Conservation (phyloP, 2,329 filamentous ascomycete species). For the Fusarium tricinctum region DNA sequence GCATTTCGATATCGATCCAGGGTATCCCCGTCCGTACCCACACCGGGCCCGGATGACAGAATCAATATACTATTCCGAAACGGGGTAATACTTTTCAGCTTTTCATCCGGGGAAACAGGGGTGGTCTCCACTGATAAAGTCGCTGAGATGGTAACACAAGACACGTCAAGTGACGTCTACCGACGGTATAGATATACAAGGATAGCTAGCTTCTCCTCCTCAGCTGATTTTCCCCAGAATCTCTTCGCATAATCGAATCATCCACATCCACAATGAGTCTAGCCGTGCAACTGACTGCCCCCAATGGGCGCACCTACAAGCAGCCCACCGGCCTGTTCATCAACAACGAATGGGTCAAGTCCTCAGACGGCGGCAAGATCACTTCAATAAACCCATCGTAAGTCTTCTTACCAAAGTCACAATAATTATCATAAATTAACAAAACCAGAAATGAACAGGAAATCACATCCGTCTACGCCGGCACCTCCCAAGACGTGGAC, state of each 20-base stretch:
- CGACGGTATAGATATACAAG: constrained; percentile 32
- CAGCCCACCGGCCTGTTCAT: constrained; percentile 81
- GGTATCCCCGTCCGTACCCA: neutral
- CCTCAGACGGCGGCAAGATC: constrained; percentile 68
- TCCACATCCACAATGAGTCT: constrained; percentile 36
- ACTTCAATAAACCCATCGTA: constrained; percentile 70
- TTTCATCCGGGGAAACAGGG: neutral
- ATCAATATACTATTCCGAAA: constrained; percentile 9
- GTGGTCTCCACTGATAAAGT: neutral
- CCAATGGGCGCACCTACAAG: constrained; percentile 75
- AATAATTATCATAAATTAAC: neutral
- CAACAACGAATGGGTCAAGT: constrained; percentile 80
- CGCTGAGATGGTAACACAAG: neutral
- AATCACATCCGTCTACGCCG: constrained; percentile 54
- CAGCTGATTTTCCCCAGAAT: constrained; percentile 10
- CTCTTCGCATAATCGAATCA: neutral
- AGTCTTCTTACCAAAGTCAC: neutral
- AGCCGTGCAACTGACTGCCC: constrained; percentile 52
- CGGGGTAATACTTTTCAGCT: constrained; percentile 20
- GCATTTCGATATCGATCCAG: constrained; percentile 13
- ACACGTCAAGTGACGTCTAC: neutral
- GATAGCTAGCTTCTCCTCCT: constrained; percentile 10
- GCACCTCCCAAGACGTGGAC: constrained; percentile 52
- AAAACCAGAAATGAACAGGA: constrained; percentile 49
- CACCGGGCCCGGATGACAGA: constrained; percentile 15